Percentiles rank a stretch among this genome's conserved stretches.
phyloP scores from a whole-genome alignment of 106 monocot species.

The Allium cepa region DNA sequence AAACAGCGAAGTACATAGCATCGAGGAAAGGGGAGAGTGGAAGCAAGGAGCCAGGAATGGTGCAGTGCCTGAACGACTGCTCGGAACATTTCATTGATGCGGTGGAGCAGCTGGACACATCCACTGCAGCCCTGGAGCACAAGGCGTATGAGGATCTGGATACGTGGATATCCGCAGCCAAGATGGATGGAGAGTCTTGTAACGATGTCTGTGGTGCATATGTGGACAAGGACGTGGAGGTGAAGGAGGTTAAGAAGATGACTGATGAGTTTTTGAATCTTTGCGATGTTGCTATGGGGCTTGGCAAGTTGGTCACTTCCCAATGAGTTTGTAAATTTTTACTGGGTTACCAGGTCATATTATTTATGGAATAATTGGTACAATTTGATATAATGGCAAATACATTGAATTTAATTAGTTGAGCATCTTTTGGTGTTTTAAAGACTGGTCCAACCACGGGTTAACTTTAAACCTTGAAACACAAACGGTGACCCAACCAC shows the following conservation, averaged over 20 bases:
- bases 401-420: no score
- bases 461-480: no score
- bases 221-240: background rate
- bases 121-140: conserved; percentile 5
- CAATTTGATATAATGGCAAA: no score
- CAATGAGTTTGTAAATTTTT: no score
- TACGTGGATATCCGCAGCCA: conserved; percentile 1
- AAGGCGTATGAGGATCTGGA: background rate
- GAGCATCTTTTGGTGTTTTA: no score
- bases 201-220: background rate
- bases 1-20: background rate
- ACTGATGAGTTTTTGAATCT: background rate
- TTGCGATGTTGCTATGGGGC: background rate
- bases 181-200: background rate
- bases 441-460: no score
- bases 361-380: no score
- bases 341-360: no score
- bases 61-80: conserved; percentile 6
- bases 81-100: conserved; percentile 1
- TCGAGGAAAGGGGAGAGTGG: background rate
- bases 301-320: background rate
- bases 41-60: background rate
- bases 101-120: conserved; percentile 4
- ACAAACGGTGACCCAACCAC: no score
- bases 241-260: background rate